Conservation (phyloP, 2,329 filamentous ascomycete species). For the Elsinoe batatas region DNA sequence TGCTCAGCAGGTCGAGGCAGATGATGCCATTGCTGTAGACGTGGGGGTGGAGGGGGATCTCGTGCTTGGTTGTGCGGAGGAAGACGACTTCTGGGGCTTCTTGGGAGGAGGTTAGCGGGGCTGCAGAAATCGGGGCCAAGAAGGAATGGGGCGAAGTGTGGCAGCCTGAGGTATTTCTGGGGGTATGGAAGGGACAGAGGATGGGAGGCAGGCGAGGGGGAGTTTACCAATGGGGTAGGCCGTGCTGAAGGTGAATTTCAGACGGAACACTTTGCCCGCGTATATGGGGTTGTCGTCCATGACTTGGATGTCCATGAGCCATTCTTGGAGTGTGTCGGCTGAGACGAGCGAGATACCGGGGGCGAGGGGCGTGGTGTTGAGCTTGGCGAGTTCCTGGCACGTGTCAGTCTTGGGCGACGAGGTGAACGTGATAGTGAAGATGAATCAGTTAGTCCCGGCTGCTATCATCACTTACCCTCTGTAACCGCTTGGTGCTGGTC, state of each 20-base stretch:
- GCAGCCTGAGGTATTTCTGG: too few relatives aligned
- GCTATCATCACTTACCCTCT: conserved; percentile 32
- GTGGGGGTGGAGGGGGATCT: conserved; percentile 90
- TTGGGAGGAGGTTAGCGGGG: conserved; percentile 29
- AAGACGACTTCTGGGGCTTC: conserved; percentile 95
- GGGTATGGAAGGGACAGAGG: neutral
- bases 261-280: conserved; percentile 63
- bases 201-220: neutral
- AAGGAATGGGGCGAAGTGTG: neutral
- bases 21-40: conserved; percentile 99
- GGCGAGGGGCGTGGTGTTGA: conserved; percentile 42
- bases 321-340: conserved; percentile 76
- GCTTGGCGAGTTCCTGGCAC: conserved; percentile 46
- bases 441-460: neutral
- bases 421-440: neutral
- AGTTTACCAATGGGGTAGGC: conserved; percentile 78
- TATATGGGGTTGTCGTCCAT: conserved; percentile 88
- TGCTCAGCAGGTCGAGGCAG: conserved; percentile 83
- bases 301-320: conserved; percentile 85
- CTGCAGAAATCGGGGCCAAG: neutral
- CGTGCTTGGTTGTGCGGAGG: conserved; percentile 47
- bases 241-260: conserved; percentile 76
- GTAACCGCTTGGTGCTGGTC: conserved; percentile 32
- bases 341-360: conserved; percentile 68
- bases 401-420: conserved; percentile 20